A percentile compares a stretch with the other conserved stretches of the same genome.
phyloP scores from a whole-genome alignment of 768 basidiomycete genomes.

The Suillus discolor region DNA sequence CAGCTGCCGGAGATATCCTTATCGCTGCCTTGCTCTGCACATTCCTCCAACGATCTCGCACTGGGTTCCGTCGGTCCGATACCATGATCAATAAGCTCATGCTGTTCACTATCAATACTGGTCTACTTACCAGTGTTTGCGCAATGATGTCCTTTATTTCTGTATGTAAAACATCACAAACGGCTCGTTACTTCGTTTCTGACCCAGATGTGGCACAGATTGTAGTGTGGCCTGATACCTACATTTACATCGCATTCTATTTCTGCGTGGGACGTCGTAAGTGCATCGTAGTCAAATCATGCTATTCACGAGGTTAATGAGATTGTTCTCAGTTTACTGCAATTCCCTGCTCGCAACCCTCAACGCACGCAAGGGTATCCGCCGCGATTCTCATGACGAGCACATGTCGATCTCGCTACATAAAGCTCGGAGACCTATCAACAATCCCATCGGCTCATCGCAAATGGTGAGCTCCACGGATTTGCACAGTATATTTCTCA shows the following conservation, averaged over 20 bases:
- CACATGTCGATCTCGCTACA: constrained; percentile 8
- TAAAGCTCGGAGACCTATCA: neutral
- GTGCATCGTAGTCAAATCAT: constrained; percentile 22
- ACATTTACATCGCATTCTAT: constrained; percentile 57
- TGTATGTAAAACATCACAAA: constrained; percentile 26
- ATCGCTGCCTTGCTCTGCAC: constrained; percentile 46
- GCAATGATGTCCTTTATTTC: constrained; percentile 55
- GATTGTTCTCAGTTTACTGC: constrained; percentile 44
- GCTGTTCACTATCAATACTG: constrained; percentile 45
- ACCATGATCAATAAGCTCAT: constrained; percentile 52
- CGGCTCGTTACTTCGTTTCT: neutral
- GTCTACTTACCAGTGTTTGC: constrained; percentile 38
- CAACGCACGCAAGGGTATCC: constrained; percentile 51
- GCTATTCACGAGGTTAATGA: neutral
- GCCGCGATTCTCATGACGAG: constrained; percentile 15
- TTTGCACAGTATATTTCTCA: neutral
- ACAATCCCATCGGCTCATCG: constrained; percentile 8
- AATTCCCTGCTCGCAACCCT: constrained; percentile 57
- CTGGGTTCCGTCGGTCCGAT: constrained; percentile 51
- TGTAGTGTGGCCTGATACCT: constrained; percentile 44
- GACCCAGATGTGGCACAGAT: constrained; percentile 35
- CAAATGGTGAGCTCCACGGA: constrained; percentile 14
- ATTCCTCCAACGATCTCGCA: constrained; percentile 45
- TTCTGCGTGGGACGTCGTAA: constrained; percentile 56
- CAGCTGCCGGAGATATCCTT: constrained; percentile 45